A percentile compares a stretch with the other conserved stretches of the same genome.
phyloP scores from a whole-genome alignment of 78 protist species.

The Anaeramoeba ignava region DNA sequence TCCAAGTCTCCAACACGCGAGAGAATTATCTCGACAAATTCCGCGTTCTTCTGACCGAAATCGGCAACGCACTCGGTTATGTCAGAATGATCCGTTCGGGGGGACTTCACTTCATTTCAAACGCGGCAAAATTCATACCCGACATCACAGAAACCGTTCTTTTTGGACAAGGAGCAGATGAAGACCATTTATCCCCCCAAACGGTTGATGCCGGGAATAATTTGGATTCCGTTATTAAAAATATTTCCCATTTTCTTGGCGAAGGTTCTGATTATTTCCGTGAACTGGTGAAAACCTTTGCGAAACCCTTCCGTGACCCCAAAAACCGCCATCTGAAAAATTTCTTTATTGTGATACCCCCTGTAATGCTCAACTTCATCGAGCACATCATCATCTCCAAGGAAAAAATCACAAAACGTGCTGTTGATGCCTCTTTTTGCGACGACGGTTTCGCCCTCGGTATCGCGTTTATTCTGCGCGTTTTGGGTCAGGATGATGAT shows the following conservation, averaged over 20 bases:
- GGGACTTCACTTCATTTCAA: conserved; percentile 44
- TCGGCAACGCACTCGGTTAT: conserved; percentile 85
- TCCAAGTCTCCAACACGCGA: conserved; percentile 38
- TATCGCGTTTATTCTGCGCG: conserved; percentile 66
- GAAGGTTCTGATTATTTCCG: conserved; percentile 79
- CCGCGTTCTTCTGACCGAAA: conserved; percentile 68
- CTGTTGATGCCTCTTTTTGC: conserved; percentile 41
- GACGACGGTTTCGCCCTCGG: conserved; percentile 96
- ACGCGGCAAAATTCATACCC: conserved; percentile 61
- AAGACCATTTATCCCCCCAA: conserved; percentile 28
- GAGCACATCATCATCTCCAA: conserved; percentile 63
- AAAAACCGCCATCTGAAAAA: conserved; percentile 45
- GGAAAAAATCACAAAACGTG: conserved; percentile 24
- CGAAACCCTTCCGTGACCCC: conserved; percentile 19
- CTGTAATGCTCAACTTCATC: conserved; percentile 64
- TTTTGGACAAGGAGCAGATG: conserved; percentile 46
- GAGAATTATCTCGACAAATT: conserved; percentile 70
- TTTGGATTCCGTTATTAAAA: conserved; percentile 41
- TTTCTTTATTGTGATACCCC: conserved; percentile 74
- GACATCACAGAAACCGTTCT: conserved; percentile 48
- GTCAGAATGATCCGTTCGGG: conserved; percentile 81
- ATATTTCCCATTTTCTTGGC: conserved; percentile 45
- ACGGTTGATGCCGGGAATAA: conserved; percentile 17
- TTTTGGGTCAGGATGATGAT: conserved; percentile 48
- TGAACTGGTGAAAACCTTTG: conserved; percentile 3